Base-by-base conservation (phyloP, 1,284 basidiomycete species). In the Sanguinoderma infundibulare region DNA sequence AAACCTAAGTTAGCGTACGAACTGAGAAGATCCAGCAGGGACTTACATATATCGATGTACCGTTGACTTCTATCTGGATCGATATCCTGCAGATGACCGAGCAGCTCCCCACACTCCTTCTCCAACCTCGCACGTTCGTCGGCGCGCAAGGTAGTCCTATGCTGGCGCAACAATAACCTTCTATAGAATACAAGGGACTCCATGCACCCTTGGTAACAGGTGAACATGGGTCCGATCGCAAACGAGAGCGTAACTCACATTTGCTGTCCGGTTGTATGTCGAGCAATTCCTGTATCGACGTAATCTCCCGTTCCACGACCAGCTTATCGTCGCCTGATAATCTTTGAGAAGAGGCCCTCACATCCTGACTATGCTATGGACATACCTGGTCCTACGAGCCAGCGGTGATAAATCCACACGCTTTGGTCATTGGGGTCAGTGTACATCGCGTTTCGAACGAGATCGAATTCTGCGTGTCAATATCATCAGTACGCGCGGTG, bases 331-430 rank as follows among this genome's bases (percentile, higher is more conserved):
- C 80, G 5, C 87, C 92, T 64, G 12, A 28, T 10, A 2, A 55
- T 46, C 40, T 3, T 38, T 6, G 15, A 6, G 9, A 5, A 2
- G 17, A 7, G 9, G 52, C 28, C 14, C 42, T 14, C 14, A 34
- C 4, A 26, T 28, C 14, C n/a, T n/a, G 3, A 52, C 3, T n/a
- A 22, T 24, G 2, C 30, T 15, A 12, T n/a, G 24, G 9, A 67
- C 80, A 66, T 68, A 90, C 94, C 87, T 60, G 83, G 73, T 26
- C 93, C 94, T 53, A 98, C 83, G 0, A 99, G 83, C 96, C 97
- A 99, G 17, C 95, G 87, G 72, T 99, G 98, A 74, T 99, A 99
- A 58, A 98, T 87, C 98, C 98, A 99, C 0, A 95, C 95, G 63
- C 94, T 96, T 75, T 98, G 96, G 75, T 99, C 98, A 52, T 87